These are phyloP conservation scores for Suillus paluster DNA, from an alignment of 768 basidiomycete species.

Conservation along the genomic window DNA sequence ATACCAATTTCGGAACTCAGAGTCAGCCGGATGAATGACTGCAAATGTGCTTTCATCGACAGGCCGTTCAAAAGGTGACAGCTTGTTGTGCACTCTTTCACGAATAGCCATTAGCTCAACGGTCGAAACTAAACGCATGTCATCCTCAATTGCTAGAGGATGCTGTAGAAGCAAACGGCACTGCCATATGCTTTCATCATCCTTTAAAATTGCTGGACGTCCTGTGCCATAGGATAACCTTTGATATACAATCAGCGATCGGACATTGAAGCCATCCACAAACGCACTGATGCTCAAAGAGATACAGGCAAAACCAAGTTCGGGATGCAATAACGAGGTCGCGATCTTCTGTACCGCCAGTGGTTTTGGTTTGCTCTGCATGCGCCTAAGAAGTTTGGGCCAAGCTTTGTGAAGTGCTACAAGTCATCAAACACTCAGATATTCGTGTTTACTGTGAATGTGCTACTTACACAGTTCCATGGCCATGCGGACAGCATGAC, in stretches of 20 bases:
- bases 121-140: constrained; percentile 93
- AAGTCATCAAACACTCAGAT: constrained; percentile 3
- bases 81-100: constrained; percentile 81
- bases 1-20: constrained; percentile 83
- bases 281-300: constrained; percentile 92
- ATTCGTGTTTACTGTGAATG: constrained; percentile 4
- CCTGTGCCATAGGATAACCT: constrained; percentile 96
- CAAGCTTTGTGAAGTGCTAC: constrained; percentile 91
- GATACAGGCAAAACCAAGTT: constrained; percentile 92
- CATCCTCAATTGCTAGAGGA: constrained; percentile 88
- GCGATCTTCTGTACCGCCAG: constrained; percentile 64
- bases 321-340: constrained; percentile 82
- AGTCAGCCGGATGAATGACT: constrained; percentile 72
- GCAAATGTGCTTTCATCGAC: constrained; percentile 76
- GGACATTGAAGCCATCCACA: background rate
- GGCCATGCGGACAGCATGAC: constrained; percentile 97
- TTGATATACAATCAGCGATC: constrained; percentile 3
- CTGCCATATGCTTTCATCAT: constrained; percentile 88
- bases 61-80: constrained; percentile 79
- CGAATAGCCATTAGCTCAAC: constrained; percentile 92
- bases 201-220: constrained; percentile 88
- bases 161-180: constrained; percentile 83
- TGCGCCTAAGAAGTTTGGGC: constrained; percentile 78
- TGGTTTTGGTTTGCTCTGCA: constrained; percentile 61
- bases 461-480: constrained; percentile 80